These are phyloP conservation scores for Priceomyces castillae DNA, from an alignment of 805 yeast species.

Conservation along the genomic window DNA sequence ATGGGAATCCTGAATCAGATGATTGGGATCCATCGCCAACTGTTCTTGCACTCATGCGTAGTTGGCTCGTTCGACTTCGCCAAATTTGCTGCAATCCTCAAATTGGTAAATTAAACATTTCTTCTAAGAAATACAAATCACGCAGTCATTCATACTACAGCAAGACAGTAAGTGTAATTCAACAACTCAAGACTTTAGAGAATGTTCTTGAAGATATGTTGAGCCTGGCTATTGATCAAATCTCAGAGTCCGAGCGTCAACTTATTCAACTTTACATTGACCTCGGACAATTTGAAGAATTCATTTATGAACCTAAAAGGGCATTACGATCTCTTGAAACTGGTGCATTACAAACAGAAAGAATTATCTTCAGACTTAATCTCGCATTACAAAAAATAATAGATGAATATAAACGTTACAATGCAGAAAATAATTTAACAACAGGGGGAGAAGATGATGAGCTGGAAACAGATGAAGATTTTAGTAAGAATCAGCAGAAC, in stretches of 20 bases:
- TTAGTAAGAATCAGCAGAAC: constrained; percentile 4
- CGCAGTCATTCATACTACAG: constrained; percentile 12
- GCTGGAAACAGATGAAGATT: constrained; percentile 13
- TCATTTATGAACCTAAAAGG: constrained; percentile 44
- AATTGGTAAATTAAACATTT: constrained; percentile 31
- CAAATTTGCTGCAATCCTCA: constrained; percentile 84
- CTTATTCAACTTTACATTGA: constrained; percentile 47
- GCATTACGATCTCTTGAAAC: constrained; percentile 49
- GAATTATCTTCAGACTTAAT: constrained; percentile 22
- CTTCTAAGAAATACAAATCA: constrained; percentile 21
- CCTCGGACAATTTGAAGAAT: constrained; percentile 70
- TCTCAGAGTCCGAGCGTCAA: constrained; percentile 48
- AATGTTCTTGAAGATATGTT: constrained; percentile 68
- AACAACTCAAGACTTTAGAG: constrained; percentile 47
- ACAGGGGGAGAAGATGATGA: constrained; percentile 20
- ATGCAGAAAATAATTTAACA: constrained; percentile 9
- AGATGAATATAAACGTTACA: constrained; percentile 23
- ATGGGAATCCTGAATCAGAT: constrained; percentile 47
- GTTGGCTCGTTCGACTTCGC: constrained; percentile 68
- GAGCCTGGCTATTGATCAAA: constrained; percentile 49
- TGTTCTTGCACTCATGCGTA: constrained; percentile 49
- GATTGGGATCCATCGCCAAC: constrained; percentile 48
- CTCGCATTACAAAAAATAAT: constrained; percentile 15
- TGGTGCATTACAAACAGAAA: constrained; percentile 33
- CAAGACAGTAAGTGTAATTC: constrained; percentile 17